Conservation (phyloP, 257 asterid genomes). For the Jacaranda copaia region DNA sequence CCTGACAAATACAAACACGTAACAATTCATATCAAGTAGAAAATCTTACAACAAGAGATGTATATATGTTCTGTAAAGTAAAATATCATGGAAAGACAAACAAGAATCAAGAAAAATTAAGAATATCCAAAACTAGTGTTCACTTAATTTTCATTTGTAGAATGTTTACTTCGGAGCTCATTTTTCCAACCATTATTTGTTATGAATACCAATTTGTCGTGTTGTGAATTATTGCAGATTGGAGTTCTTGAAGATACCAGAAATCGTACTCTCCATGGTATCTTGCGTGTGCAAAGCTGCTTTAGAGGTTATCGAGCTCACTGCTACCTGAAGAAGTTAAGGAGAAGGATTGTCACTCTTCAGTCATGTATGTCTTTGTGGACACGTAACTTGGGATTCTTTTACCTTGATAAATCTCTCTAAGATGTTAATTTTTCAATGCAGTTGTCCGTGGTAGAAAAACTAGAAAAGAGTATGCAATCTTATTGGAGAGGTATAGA, state of each 20-base stretch:
- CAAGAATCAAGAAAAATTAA: not conserved
- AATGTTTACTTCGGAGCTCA: not conserved
- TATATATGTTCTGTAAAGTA: too few relatives aligned
- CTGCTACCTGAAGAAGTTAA: constrained; percentile 55
- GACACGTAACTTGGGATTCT: constrained; percentile 3
- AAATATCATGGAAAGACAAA: too few relatives aligned
- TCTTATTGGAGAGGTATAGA: constrained; percentile 61
- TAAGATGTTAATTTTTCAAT: constrained; percentile 37
- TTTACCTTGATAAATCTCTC: constrained; percentile 29
- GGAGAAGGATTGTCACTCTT: constrained; percentile 68
- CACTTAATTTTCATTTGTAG: too few relatives aligned
- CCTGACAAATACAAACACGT: too few relatives aligned
- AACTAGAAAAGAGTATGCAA: constrained; percentile 76
- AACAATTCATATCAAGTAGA: too few relatives aligned
- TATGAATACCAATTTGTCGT: constrained; percentile 6
- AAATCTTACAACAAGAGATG: too few relatives aligned
- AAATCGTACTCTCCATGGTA: constrained; percentile 90
- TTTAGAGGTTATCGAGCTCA: constrained; percentile 98
- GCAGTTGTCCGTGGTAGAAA: constrained; percentile 89
- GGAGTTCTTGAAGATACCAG: constrained; percentile 98
- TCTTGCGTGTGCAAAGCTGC: constrained; percentile 95
- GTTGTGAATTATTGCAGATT: constrained; percentile 53
- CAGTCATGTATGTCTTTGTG: constrained; percentile 73
- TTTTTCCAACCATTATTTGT: not conserved
- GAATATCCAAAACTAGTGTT: too few relatives aligned